Percentiles rank a stretch among this genome's conserved stretches.
Evolutionary conservation across 129 eudicot genomes (phyloP).

Genomic region (Artemisia annua): DNA sequence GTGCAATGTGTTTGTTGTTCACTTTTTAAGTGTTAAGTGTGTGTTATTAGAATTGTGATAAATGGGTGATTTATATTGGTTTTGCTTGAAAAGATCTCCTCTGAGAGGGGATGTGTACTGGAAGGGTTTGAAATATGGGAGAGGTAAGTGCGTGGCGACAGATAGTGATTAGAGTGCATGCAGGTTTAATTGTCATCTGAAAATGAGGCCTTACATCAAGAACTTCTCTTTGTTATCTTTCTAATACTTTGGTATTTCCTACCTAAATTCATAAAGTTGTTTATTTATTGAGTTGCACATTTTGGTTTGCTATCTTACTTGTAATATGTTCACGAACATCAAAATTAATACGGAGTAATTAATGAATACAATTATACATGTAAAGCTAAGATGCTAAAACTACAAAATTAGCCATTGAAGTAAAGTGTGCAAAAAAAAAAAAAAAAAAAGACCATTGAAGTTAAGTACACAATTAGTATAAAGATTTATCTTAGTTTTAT

Average conservation of each 20-base stretch:
- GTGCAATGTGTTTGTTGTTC: too few species aligned
- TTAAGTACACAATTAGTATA: too few species aligned
- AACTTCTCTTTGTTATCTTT: background rate
- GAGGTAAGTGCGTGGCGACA: slow-evolving; percentile 65
- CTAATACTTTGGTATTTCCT: background rate
- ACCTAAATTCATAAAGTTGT: background rate
- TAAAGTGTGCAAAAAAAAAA: too few species aligned
- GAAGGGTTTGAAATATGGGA: slow-evolving; percentile 42
- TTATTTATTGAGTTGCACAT: background rate
- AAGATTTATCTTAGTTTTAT: too few species aligned
- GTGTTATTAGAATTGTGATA: background rate
- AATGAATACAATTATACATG: too few species aligned
- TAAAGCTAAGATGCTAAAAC: too few species aligned
- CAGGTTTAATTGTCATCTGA: slow-evolving; percentile 65
- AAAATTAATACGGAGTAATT: too few species aligned
- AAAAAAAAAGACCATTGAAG: too few species aligned
- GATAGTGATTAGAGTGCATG: slow-evolving; percentile 63
- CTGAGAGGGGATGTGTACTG: slow-evolving; percentile 30
- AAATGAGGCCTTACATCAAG: slow-evolving; percentile 38
- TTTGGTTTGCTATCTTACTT: slow-evolving; percentile 12
- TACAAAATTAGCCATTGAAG: too few species aligned
- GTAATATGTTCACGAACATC: too few species aligned
- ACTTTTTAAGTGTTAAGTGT: background rate
- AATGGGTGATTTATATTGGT: background rate
- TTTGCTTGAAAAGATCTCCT: slow-evolving; percentile 9